These are phyloP conservation scores for Barbatosphaeria neglecta DNA, from an alignment of 495 filamentous ascomycete species.

Conservation along the genomic window DNA sequence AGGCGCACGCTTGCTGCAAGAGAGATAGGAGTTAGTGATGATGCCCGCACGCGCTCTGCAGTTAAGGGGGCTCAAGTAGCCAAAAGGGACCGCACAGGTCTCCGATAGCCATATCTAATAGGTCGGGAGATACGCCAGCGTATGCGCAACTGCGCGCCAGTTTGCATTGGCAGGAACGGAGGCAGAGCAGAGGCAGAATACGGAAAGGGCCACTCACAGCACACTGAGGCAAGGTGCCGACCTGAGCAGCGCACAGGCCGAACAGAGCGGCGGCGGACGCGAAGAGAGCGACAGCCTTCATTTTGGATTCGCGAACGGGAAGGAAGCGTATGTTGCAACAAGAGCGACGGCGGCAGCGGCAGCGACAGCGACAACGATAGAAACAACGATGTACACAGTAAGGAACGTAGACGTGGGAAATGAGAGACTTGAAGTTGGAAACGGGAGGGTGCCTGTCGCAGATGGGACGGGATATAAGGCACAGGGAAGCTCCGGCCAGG, in stretches of 20 bases:
- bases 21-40: neutral
- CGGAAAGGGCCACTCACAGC: neutral
- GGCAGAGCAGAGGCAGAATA: neutral
- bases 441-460: too few species aligned
- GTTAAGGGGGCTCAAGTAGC: neutral
- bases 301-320: neutral
- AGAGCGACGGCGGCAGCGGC: neutral
- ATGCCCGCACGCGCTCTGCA: conserved; percentile 1
- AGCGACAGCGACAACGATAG: neutral
- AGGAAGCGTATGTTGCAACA: neutral
- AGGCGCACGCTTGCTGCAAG: conserved; percentile 43
- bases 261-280: neutral
- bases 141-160: neutral
- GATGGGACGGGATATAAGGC: too few species aligned
- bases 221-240: neutral
- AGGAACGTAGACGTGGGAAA: too few species aligned
- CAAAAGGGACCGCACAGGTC: too few species aligned
- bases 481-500: too few species aligned
- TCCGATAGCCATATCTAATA: too few species aligned
- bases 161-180: neutral
- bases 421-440: too few species aligned
- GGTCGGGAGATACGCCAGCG: too few species aligned
- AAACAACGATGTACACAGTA: too few species aligned
- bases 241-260: neutral
- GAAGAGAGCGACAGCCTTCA: neutral